phyloP scores from a whole-genome alignment of 495 filamentous ascomycete species.

The Pseudevernia furfuracea region DNA sequence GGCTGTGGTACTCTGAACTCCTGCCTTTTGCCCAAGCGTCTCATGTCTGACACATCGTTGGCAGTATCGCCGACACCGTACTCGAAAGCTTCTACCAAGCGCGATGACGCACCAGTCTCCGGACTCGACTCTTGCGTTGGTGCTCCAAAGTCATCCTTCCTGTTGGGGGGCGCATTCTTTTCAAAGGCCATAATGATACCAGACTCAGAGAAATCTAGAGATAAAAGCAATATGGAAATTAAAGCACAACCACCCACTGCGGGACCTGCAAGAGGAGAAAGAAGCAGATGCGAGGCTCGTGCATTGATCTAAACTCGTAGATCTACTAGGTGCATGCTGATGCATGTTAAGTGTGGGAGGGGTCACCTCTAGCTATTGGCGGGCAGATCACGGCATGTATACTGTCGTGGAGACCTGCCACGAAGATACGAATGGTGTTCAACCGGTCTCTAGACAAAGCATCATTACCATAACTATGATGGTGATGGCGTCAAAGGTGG shows the following conservation, averaged over 20 bases:
- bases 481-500: neutral
- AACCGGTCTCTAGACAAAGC: neutral
- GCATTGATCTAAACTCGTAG: neutral
- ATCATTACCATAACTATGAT: neutral
- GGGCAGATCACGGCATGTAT: too few relatives aligned
- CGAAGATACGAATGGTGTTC: too few relatives aligned
- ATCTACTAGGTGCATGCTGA: neutral
- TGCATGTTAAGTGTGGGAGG: conserved; percentile 5
- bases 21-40: conserved; percentile 32
- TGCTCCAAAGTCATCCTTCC: neutral
- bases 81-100: neutral
- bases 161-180: neutral
- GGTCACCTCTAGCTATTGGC: neutral
- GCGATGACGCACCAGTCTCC: neutral
- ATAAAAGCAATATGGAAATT: neutral
- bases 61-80: neutral
- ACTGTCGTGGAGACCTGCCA: neutral
- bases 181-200: neutral
- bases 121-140: neutral
- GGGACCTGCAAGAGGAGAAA: neutral
- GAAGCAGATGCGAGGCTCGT: neutral
- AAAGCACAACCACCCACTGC: neutral
- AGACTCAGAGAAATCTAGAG: neutral
- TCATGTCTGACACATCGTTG: conserved; percentile 26
- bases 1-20: conserved; percentile 23